Base-by-base conservation (phyloP, 2,329 filamentous ascomycete species). In the Mariannaea sp. region DNA sequence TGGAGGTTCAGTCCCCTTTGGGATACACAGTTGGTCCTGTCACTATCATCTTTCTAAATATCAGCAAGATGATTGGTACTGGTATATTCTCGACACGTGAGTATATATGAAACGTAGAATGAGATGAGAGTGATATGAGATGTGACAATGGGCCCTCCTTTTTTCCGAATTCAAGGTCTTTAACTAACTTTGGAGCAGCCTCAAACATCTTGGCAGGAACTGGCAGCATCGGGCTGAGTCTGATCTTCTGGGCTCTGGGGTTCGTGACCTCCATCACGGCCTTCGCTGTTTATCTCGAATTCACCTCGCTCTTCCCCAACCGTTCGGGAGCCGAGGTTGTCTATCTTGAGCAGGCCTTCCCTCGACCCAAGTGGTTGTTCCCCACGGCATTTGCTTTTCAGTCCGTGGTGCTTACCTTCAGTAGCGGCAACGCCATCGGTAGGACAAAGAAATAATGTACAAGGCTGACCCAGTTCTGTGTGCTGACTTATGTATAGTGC, bases 291-390 rank as follows among this genome's bases (percentile, higher is more conserved):
- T 88, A 87, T 57, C 78, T 87, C 17, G 85, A 88, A 62, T 81
- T 82, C 19, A 79, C 83, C 0, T 76, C 81, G 0, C 87, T 84
- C 59, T 88, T 88, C 56, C 85, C 85, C 1, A 87, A 81, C 65
- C 80, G 85, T 8, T 86, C 82, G 5, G 86, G 85, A 0, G 79
- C 80, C 1, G 83, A 88, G 63, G 84, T 86, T 1, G 85, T 86
- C 1, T 88, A 87, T 57, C 76, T 89, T 1, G 85, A 89, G 61
- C 85, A 88, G 65, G 82, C 84, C 0, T 89, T 80, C 58, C 85
- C 84, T 1, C 76, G 82, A 2, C 86, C 85, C 0, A 79, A 75
- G 46, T 86, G 82, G 65, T 76, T 89, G 44, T 82, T 88, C 48
- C 83, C 85, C 0, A 82, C 81, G 1, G 75, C 83, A 0, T 88